Percentiles rank a stretch among this genome's conserved stretches.
Conservation (phyloP, 495 filamentous ascomycete genomes). For the Cercophora sp. region DNA sequence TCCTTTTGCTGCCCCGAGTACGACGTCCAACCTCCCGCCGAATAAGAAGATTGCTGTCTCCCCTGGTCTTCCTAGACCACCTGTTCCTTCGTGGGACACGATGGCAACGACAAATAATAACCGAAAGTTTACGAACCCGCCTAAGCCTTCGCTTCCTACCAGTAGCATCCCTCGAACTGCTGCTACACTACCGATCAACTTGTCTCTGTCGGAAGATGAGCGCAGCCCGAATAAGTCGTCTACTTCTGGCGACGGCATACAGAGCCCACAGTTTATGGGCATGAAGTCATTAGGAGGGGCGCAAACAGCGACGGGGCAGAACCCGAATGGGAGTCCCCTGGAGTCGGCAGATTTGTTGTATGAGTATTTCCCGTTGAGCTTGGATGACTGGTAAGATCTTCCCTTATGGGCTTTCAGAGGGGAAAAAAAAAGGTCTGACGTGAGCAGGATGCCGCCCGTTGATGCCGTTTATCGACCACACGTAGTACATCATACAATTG, state of each 20-base stretch:
- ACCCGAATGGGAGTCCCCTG: slow-evolving; percentile 48
- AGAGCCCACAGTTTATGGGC: slow-evolving; percentile 31
- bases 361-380: slow-evolving; percentile 84
- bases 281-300: slow-evolving; percentile 38
- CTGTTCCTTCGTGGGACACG: slow-evolving; percentile 25
- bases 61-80: slow-evolving; percentile 18
- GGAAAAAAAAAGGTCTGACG: background rate
- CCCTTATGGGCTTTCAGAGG: background rate
- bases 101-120: slow-evolving; percentile 18
- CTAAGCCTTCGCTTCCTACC: no score
- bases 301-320: slow-evolving; percentile 14
- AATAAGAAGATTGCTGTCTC: slow-evolving; percentile 28
- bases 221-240: slow-evolving; percentile 43
- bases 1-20: slow-evolving; percentile 13
- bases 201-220: slow-evolving; percentile 76
- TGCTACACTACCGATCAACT: slow-evolving; percentile 55
- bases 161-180: no score
- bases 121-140: slow-evolving; percentile 10
- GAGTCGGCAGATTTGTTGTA: slow-evolving; percentile 79
- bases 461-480: slow-evolving; percentile 92
- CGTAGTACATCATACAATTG: slow-evolving; percentile 81
- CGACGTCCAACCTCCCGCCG: slow-evolving; percentile 14
- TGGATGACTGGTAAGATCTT: slow-evolving; percentile 70
- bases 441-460: slow-evolving; percentile 69
- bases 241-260: slow-evolving; percentile 27